These are phyloP conservation scores for Tolypocladium amazonense DNA, from an alignment of 2,329 filamentous ascomycete species.

Conservation along the genomic window DNA sequence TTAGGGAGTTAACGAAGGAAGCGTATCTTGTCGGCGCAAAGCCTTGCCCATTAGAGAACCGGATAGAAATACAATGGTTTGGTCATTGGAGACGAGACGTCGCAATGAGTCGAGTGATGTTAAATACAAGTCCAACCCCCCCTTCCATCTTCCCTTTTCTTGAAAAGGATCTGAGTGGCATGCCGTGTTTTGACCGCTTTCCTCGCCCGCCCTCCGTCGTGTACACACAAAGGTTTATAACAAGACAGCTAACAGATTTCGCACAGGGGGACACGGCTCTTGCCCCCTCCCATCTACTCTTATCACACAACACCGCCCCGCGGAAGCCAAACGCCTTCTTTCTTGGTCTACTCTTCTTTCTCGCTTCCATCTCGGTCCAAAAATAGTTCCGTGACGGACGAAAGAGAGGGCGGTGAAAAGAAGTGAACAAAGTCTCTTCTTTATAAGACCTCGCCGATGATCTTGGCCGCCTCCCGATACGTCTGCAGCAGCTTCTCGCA, in stretches of 20 bases:
- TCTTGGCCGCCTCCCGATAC: constrained; percentile 95
- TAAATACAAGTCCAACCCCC: constrained; percentile 1
- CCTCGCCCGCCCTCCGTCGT: not conserved
- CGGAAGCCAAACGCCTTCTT: not conserved
- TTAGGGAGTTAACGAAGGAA: not conserved
- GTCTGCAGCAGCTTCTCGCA: constrained; percentile 93
- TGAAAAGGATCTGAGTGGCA: not conserved
- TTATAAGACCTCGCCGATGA: constrained; percentile 90
- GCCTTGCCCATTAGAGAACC: not conserved
- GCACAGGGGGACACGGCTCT: not conserved
- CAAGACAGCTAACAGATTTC: not conserved
- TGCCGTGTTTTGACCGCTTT: not conserved
- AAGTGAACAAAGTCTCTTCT: not conserved
- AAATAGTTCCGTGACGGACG: not conserved
- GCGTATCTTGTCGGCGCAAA: not conserved
- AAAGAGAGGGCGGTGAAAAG: not conserved
- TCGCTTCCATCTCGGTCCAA: not conserved
- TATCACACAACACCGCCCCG: not conserved
- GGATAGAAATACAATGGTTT: not conserved
- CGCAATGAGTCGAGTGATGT: constrained; percentile 6
- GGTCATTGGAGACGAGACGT: constrained; percentile 3
- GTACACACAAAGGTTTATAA: not conserved
- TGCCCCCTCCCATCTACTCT: not conserved
- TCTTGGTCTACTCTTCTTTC: not conserved
- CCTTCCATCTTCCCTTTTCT: not conserved